Percentiles rank a stretch among this genome's conserved stretches.
These are phyloP conservation scores for Neurospora sp. DNA, from an alignment of 495 filamentous ascomycete genomes.

Conservation along the genomic window DNA sequence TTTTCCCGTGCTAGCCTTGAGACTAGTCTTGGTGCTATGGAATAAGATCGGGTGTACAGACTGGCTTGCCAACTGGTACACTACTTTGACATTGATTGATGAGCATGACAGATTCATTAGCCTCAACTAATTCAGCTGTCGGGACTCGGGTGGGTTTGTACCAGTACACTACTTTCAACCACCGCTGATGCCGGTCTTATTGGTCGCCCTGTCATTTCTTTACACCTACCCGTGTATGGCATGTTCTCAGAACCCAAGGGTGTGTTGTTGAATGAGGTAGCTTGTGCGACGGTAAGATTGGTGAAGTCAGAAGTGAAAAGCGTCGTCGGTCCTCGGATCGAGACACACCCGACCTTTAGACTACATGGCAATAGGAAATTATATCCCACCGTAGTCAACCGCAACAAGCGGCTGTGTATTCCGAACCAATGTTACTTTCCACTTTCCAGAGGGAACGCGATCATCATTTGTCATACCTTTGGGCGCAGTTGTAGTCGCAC, in stretches of 20 bases:
- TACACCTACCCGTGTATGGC: not conserved
- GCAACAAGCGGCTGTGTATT: not conserved
- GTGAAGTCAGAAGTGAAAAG: not conserved
- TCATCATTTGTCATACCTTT: not conserved
- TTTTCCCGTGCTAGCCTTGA: not conserved
- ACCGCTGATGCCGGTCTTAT: not conserved
- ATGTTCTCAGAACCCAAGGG: not conserved
- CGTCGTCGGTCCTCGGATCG: not conserved
- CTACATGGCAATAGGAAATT: not conserved
- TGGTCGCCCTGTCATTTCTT: not conserved
- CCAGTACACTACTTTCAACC: not conserved
- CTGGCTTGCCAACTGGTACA: too few relatives aligned
- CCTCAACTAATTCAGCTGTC: not conserved
- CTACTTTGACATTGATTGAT: too few relatives aligned
- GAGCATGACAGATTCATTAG: too few relatives aligned
- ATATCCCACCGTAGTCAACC: not conserved
- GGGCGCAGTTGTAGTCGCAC: not conserved
- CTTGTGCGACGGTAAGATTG: not conserved
- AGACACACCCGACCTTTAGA: not conserved
- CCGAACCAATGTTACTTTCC: not conserved
- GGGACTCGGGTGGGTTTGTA: not conserved
- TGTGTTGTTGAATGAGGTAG: not conserved
- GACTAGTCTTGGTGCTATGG: not conserved
- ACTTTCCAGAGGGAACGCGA: not conserved
- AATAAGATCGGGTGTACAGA: too few relatives aligned